phyloP scores from a whole-genome alignment of 345 rosid genomes.

The Hevea brasiliensis region DNA sequence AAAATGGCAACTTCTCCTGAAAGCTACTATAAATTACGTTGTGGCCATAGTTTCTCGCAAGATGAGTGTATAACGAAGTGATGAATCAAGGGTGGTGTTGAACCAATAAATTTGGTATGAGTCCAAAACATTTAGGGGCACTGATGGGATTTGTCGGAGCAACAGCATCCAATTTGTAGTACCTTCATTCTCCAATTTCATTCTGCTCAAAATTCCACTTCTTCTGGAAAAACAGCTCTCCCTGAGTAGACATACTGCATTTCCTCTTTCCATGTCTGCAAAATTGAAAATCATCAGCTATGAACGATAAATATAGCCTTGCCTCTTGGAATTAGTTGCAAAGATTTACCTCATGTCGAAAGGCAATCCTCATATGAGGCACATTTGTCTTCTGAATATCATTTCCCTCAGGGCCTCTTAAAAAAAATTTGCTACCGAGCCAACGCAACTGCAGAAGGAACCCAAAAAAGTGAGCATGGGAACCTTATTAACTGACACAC shows the following conservation, averaged over 20 bases:
- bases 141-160: neutral
- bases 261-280: conserved; percentile 45
- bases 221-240: conserved; percentile 36
- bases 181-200: conserved; percentile 9
- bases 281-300: no score
- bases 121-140: neutral
- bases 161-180: neutral
- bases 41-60: neutral
- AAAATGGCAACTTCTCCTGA: neutral
- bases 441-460: no score
- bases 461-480: no score
- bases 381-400: no score
- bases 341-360: no score
- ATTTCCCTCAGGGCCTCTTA: no score
- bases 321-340: no score
- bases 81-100: neutral
- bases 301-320: no score
- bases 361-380: no score
- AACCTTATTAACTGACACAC: no score
- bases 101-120: neutral
- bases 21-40: neutral
- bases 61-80: neutral
- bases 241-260: conserved; percentile 47
- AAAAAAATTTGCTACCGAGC: no score
- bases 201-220: conserved; percentile 29